Conservation (phyloP, 805 yeast genomes). For the Wickerhamiella nectarea region DNA sequence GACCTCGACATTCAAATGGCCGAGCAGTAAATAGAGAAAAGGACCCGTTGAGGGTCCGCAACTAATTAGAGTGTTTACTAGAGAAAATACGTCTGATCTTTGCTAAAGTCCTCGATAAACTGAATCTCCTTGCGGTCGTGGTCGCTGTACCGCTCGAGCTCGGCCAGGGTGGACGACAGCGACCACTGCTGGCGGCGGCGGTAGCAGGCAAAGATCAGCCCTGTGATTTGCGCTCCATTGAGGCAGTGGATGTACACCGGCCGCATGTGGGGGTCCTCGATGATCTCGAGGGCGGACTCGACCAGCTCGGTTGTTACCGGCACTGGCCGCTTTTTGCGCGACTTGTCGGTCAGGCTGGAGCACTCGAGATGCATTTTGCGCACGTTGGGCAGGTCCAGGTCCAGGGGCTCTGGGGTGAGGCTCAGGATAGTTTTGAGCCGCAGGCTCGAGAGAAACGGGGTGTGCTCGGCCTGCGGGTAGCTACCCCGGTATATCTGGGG, state of each 20-base stretch:
- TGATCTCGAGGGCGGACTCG: slow-evolving; percentile 40
- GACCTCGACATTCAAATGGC: not conserved
- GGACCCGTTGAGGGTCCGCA: not conserved
- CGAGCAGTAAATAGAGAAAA: not conserved
- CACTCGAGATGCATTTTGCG: slow-evolving; percentile 50
- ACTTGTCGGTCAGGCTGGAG: slow-evolving; percentile 32
- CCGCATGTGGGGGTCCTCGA: slow-evolving; percentile 43
- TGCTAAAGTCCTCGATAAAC: slow-evolving; percentile 61
- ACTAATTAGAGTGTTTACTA: not conserved
- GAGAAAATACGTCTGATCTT: slow-evolving; percentile 5
- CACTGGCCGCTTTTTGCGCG: slow-evolving; percentile 33
- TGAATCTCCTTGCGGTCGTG: slow-evolving; percentile 69
- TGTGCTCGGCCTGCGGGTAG: slow-evolving; percentile 66
- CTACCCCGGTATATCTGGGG: slow-evolving; percentile 69
- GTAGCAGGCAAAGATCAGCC: slow-evolving; percentile 73
- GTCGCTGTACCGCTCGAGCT: slow-evolving; percentile 63
- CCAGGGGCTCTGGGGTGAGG: slow-evolving; percentile 55
- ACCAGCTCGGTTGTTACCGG: slow-evolving; percentile 61
- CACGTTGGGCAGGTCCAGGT: slow-evolving; percentile 48
- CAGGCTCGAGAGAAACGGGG: slow-evolving; percentile 51
- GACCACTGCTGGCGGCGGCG: slow-evolving; percentile 81
- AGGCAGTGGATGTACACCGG: slow-evolving; percentile 79
- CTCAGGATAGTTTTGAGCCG: slow-evolving; percentile 60
- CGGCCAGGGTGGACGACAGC: slow-evolving; percentile 72
- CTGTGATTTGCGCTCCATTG: slow-evolving; percentile 80